Base-by-base conservation (phyloP, 2,329 filamentous ascomycete species). In the Penicillium paneum region DNA sequence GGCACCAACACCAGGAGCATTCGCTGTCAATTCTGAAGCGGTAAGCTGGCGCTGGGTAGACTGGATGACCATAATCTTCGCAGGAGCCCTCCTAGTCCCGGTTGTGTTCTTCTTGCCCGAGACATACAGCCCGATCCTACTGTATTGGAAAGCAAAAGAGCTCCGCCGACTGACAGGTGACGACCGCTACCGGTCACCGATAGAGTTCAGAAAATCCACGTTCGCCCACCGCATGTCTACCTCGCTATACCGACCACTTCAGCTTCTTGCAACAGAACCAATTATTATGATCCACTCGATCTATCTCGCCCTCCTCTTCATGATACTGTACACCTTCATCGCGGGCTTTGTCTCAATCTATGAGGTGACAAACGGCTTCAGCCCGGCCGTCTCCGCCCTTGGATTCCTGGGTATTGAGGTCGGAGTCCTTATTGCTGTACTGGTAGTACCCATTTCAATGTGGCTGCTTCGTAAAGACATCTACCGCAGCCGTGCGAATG, bases 311-410 rank as follows among this genome's bases (percentile, higher is more conserved):
- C 54, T 71, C 21, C 56, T 71, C 3, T 72, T 70, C 49, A 64
- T 72, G 34, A 57, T 72, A 11, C 59, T 71, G 2, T 71, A 67
- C 52, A 64, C 63, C 19, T 71, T 71, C 49, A 53, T 70, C 5
- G 76, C 77, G 10, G 79, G 79, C 3, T 81, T 78, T 59, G 74
- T 76, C 17, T 79, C 74, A 64, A 76, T 81, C 58, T 82, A 82
- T 68, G 68, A 71, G 39, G 65, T 76, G 1, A 80, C 75, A 0
- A 79, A 83, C 61, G 66, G 69, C 5, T 74, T 80, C 15, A 76
- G 74, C 0, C 63, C 74, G 44, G 77, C 77, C 2, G 60, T 78
- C 12, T 76, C 74, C 3, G 77, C 78, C 13, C 66, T 79, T 3
- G 76, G 74, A 47, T 83, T 82, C 63, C 61, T 78, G 3, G 76